Conservation (phyloP, 2,329 filamentous ascomycete genomes). For the Magnaporthiopsis rhizophila region DNA sequence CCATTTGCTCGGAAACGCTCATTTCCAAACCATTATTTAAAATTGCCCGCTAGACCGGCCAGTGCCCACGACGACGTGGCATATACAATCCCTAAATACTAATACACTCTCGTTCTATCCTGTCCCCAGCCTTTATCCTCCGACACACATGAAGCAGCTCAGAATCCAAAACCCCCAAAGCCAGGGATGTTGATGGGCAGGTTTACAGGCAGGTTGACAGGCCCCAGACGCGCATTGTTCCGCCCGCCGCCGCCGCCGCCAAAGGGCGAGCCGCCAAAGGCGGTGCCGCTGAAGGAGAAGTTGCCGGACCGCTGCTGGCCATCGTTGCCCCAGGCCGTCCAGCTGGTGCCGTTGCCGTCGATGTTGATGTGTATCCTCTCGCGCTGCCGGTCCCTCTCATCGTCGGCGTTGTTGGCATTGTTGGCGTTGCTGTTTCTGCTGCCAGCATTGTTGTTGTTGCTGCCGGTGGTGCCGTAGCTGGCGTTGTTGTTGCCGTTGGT, state of each 20-base stretch:
- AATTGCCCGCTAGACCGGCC: background rate
- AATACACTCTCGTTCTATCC: background rate
- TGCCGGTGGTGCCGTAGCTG: background rate
- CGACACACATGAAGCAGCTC: background rate
- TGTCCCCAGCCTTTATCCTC: background rate
- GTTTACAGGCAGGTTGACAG: background rate
- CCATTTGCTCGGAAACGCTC: no score
- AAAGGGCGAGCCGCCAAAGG: background rate
- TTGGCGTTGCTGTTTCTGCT: background rate
- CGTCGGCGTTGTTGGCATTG: background rate
- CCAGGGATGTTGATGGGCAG: constrained; percentile 4
- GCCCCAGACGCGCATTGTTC: background rate
- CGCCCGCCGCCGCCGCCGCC: background rate
- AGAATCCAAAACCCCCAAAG: constrained; percentile 2
- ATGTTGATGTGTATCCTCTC: constrained; percentile 7
- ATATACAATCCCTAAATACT: background rate
- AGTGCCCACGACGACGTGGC: background rate
- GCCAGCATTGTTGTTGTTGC: background rate
- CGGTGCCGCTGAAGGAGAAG: background rate
- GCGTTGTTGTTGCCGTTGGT: background rate
- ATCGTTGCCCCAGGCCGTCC: constrained; percentile 1
- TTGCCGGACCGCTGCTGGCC: background rate
- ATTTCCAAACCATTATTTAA: no score
- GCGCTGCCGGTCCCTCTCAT: background rate
- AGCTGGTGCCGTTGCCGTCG: constrained; percentile 1